Base-by-base conservation (phyloP, 1,284 basidiomycete genomes). In the Cystobasidium sp. region DNA sequence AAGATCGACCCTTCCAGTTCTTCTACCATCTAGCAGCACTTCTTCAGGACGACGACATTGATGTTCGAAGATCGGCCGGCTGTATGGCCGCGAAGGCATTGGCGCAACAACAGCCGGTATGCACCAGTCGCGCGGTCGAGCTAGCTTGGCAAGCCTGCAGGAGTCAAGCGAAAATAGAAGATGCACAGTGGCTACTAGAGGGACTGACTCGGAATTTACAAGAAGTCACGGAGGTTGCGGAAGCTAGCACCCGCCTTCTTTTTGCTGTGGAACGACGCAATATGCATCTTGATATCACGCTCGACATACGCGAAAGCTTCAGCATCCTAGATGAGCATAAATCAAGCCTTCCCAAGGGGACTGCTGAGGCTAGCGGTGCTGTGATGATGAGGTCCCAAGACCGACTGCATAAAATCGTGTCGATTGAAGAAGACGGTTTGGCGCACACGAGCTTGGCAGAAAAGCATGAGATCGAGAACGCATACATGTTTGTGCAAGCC, bases 261-360 rank as follows among this genome's bases (percentile, higher is more conserved):
- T 75, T 75, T 22, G 73, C 73, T 49, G 73, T 68, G 4, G 73
- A 75, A 49, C 44, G 51, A 37, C 10, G 58, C 73, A 75, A 75
- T 43, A 56, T 75, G 43, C 61, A 68, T 43, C 44, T 75, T 18
- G 73, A 75, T 51, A 49, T 47, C 47, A 53, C 47, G 22, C 18
- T 64, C 9, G 66, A 68, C 22, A 47, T 63, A 5, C 14, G 43
- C 16, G 20, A 20, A 51, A 20, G 47, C 14, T 14, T 51, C 47
- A 51, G 47, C 47, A 14, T 16, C 47, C n/a, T 6, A 43, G 39
- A 16, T 43, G 22, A 22, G 14, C 37, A 16, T 16, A 58, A 20
- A 16, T 56, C 18, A 22, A 56, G n/a, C 12, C 51, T 12, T 31
- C 18, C 37, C 53, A 46, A 2, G 3, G 20, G 20, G 16, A 6